Conservation (phyloP, 169 alveolate species). For the Eimeria nieschulzi region DNA sequence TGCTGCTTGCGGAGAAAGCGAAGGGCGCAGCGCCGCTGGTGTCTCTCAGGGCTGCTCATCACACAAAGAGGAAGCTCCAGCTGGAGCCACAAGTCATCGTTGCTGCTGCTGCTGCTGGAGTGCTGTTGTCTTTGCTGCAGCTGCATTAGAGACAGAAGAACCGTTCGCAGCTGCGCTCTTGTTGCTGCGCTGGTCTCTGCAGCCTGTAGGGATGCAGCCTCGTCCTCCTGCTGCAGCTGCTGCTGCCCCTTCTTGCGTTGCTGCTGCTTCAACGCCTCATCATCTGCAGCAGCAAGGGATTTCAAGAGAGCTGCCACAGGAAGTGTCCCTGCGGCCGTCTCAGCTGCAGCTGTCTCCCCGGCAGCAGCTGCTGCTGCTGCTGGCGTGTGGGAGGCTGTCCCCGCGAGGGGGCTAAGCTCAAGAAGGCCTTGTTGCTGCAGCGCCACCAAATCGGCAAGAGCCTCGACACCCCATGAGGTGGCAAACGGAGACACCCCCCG, state of each 20-base stretch:
- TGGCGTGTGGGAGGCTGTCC: background rate
- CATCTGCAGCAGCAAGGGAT: conserved; percentile 20
- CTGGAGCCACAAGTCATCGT: background rate
- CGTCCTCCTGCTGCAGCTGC: background rate
- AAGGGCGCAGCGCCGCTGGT: conserved; percentile 22
- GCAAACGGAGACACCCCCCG: background rate
- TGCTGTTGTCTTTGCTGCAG: background rate
- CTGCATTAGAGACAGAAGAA: conserved; percentile 8
- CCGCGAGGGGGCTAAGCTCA: background rate
- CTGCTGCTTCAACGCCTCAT: conserved; percentile 11
- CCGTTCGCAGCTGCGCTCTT: background rate
- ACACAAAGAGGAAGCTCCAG: background rate
- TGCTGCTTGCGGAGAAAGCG: background rate
- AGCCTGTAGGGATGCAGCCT: background rate
- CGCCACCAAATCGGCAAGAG: conserved; percentile 15
- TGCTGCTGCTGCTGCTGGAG: conserved; percentile 10
- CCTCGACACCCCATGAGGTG: conserved; percentile 9
- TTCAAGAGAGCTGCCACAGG: background rate
- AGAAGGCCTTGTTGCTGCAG: conserved; percentile 38
- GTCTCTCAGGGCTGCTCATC: conserved; percentile 34
- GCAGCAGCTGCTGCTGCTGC: conserved; percentile 27
- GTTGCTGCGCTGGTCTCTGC: background rate
- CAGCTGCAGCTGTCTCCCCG: background rate
- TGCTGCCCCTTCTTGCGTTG: background rate
- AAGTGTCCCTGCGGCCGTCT: background rate